These are phyloP conservation scores for Myrmaecium sp. DNA, from an alignment of 2,329 filamentous ascomycete species.

Conservation along the genomic window DNA sequence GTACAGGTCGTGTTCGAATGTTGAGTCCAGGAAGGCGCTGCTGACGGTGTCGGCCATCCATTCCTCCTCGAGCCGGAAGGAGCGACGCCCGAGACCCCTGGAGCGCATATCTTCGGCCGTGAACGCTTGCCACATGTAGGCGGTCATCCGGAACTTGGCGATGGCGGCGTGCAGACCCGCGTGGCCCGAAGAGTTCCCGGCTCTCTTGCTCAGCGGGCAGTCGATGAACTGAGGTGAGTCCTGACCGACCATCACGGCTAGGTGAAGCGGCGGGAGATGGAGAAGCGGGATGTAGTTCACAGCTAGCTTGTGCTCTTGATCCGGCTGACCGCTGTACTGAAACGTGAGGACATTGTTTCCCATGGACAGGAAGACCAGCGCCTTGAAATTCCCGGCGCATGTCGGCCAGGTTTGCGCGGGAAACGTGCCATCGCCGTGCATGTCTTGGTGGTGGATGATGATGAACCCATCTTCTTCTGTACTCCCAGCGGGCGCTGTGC, in stretches of 20 bases:
- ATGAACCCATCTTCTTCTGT: constrained; percentile 10
- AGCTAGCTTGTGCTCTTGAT: constrained; percentile 5
- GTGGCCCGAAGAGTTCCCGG: constrained; percentile 11
- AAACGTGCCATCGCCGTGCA: constrained; percentile 10
- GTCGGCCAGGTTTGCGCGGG: constrained; percentile 17
- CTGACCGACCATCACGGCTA: constrained; percentile 16
- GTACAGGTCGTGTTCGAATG: constrained; percentile 5
- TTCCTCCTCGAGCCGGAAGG: constrained; percentile 17
- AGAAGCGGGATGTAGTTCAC: constrained; percentile 15
- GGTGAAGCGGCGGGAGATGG: constrained; percentile 15
- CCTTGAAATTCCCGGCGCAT: constrained; percentile 15
- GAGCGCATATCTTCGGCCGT: constrained; percentile 15
- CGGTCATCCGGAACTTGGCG: constrained; percentile 17
- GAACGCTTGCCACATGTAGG: constrained; percentile 19
- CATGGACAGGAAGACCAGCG: constrained; percentile 14
- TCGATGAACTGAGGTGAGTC: constrained; percentile 16
- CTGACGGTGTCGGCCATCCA: constrained; percentile 12
- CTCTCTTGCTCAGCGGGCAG: constrained; percentile 13
- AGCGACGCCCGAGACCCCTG: constrained; percentile 12
- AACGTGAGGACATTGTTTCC: constrained; percentile 12
- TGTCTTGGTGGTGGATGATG: constrained; percentile 8
- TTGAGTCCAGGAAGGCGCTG: constrained; percentile 9
- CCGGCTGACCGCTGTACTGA: constrained; percentile 7
- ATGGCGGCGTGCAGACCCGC: constrained; percentile 13
- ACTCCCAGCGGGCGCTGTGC: constrained; percentile 8